These are phyloP conservation scores for Globisporangium orthogonon DNA, from an alignment of 352 stramenopile species.

Conservation along the genomic window DNA sequence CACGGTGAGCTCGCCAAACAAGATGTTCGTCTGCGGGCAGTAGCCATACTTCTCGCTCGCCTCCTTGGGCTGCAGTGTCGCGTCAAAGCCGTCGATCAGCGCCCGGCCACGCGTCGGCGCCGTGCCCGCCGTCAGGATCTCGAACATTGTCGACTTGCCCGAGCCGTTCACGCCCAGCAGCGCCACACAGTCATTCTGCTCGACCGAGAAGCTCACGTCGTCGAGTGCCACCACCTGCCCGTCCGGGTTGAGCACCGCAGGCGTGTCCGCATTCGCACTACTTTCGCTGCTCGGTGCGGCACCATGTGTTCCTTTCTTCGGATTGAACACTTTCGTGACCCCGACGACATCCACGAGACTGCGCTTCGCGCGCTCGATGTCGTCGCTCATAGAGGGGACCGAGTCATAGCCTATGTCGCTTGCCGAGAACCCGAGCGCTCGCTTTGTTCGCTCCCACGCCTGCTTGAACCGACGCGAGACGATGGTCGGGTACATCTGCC, in stretches of 20 bases:
- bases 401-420: neutral
- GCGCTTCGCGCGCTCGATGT: conserved; percentile 16
- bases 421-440: neutral
- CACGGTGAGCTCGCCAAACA: conserved; percentile 66
- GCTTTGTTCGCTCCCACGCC: conserved; percentile 15
- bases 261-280: neutral
- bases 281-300: neutral
- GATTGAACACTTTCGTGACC: conserved; percentile 66
- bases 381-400: neutral
- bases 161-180: conserved; percentile 93
- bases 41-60: conserved; percentile 66
- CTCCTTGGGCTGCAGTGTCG: conserved; percentile 42
- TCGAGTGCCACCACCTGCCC: conserved; percentile 64
- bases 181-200: conserved; percentile 87
- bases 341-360: conserved; percentile 45
- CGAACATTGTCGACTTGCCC: conserved; percentile 97
- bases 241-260: conserved; percentile 25
- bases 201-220: conserved; percentile 80
- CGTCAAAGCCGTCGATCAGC: conserved; percentile 51
- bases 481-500: conserved; percentile 70
- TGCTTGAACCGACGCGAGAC: conserved; percentile 25
- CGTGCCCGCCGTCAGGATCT: conserved; percentile 91
- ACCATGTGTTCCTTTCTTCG: conserved; percentile 19
- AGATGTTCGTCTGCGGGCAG: conserved; percentile 72
- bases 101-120: conserved; percentile 59